These are phyloP conservation scores for Vigna radiata DNA, from an alignment of 306 rosid genomes.

Conservation along the genomic window DNA sequence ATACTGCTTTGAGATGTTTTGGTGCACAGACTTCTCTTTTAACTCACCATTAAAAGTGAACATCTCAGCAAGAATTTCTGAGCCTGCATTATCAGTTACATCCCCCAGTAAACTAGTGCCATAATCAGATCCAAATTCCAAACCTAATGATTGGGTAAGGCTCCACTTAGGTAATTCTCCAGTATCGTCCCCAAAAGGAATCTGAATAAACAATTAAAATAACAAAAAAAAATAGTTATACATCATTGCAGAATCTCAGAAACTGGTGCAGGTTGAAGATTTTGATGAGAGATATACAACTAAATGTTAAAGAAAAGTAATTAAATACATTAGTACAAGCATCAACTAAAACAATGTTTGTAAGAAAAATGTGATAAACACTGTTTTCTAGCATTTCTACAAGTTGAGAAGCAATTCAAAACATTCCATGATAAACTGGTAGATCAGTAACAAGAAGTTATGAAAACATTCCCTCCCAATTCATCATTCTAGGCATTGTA, in stretches of 20 bases:
- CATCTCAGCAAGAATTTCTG: constrained; percentile 46
- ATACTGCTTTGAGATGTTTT: constrained; percentile 50
- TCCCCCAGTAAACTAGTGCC: constrained; percentile 40
- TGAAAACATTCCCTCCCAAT: not conserved
- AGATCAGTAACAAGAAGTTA: constrained; percentile 14
- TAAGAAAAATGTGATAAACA: not conserved
- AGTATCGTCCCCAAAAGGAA: constrained; percentile 59
- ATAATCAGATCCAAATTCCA: constrained; percentile 55
- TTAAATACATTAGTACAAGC: not conserved
- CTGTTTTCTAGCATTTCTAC: constrained; percentile 18
- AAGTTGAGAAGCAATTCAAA: constrained; percentile 25
- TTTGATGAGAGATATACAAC: constrained; percentile 7
- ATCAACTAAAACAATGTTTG: constrained; percentile 7
- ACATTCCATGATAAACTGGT: constrained; percentile 19
- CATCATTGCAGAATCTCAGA: constrained; percentile 24
- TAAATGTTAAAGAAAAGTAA: not conserved
- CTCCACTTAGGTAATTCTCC: constrained; percentile 54
- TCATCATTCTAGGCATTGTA: constrained; percentile 1
- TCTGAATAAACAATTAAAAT: constrained; percentile 55
- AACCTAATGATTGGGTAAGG: constrained; percentile 53
- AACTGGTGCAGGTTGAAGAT: constrained; percentile 19
- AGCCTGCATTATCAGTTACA: constrained; percentile 41
- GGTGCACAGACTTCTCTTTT: constrained; percentile 51
- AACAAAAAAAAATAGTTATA: constrained; percentile 41
- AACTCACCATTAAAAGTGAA: constrained; percentile 46